Conservation (phyloP, 495 filamentous ascomycete genomes). For the Aspergillus wentii region DNA sequence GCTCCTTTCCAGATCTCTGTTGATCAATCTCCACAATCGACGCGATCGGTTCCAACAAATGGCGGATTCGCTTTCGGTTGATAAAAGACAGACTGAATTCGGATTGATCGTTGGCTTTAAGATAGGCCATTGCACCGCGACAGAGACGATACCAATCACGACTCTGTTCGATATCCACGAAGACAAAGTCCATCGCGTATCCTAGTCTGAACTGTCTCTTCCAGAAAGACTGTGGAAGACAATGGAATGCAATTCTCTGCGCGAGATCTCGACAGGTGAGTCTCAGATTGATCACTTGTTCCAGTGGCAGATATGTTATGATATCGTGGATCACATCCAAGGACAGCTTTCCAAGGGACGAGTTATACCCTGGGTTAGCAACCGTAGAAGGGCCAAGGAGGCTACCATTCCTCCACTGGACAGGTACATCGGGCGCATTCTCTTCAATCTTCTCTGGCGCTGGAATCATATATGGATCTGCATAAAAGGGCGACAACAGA, state of each 20-base stretch:
- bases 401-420: too few species aligned
- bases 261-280: background rate
- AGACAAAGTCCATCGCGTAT: background rate
- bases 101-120: background rate
- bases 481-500: background rate
- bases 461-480: constrained; percentile 1
- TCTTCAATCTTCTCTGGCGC: background rate
- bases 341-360: too few species aligned
- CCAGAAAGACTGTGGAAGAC: background rate
- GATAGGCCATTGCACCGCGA: background rate
- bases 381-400: too few species aligned
- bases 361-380: too few species aligned
- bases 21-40: background rate
- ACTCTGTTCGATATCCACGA: background rate
- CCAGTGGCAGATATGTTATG: too few species aligned
- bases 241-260: background rate
- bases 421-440: background rate
- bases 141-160: constrained; percentile 1
- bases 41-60: background rate
- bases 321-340: too few species aligned
- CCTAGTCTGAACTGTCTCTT: background rate
- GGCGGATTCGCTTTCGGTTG: background rate
- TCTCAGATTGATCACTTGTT: background rate
- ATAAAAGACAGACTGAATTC: background rate
- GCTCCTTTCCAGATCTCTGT: background rate